These are phyloP conservation scores for Ambrosia hybrid DNA, from an alignment of 140 eudicot species.

Conservation along the genomic window DNA sequence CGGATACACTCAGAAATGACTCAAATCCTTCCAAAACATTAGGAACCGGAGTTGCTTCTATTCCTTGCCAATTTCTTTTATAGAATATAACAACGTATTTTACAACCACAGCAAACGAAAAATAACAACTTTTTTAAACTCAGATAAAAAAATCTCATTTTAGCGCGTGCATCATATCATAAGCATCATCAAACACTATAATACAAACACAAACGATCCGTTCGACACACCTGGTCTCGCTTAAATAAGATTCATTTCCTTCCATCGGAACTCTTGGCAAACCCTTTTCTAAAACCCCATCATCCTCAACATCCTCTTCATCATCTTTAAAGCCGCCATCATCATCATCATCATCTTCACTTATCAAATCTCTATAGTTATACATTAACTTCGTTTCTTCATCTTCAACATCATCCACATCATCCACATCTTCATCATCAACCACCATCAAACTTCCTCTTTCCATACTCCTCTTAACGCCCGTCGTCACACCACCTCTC, in stretches of 20 bases:
- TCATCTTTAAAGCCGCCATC: conserved; percentile 51
- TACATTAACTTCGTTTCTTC: conserved; percentile 39
- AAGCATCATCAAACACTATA: background rate
- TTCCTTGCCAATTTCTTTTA: conserved; percentile 1
- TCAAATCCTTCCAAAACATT: too few species aligned
- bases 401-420: conserved; percentile 40
- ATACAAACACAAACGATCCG: conserved; percentile 1
- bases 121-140: background rate
- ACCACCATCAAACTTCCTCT: conserved; percentile 21
- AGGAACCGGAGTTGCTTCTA: conserved; percentile 9
- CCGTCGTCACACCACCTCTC: conserved; percentile 36
- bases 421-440: conserved; percentile 32
- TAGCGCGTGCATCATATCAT: background rate
- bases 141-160: background rate
- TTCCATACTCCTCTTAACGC: conserved; percentile 34
- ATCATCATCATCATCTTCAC: conserved; percentile 40
- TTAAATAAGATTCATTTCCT: conserved; percentile 66
- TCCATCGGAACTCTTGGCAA: conserved; percentile 40
- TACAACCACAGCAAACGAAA: background rate
- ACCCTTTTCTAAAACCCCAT: conserved; percentile 31
- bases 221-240: conserved; percentile 71
- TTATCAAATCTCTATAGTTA: conserved; percentile 51
- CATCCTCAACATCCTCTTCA: conserved; percentile 41
- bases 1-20: conserved; percentile 11
- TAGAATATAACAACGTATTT: background rate